Evolutionary conservation across 768 basidiomycete genomes (phyloP), one percentile per base, ranked within the genome.

Genomic region (Amanita rubescens): DNA sequence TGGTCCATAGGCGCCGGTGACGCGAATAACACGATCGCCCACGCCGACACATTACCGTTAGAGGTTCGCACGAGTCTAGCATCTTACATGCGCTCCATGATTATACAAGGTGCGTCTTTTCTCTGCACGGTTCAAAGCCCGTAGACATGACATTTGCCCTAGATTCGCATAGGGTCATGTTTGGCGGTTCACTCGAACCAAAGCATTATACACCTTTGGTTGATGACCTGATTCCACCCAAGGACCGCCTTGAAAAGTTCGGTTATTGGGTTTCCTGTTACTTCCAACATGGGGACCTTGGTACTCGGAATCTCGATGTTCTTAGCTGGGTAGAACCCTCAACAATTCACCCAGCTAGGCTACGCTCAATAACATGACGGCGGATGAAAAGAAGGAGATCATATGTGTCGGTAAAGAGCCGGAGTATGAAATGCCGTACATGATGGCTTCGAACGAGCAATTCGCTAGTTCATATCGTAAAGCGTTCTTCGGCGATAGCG

Each of bases 321-420:
- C 35, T 50, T 24, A 38, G 35, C 9, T 30, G n/a, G 14, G 15
- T 17, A 3, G 25, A 38, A 5, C 24, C 37, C 22, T 44, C 51
- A 15, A 34, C 51, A 5, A 15, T 19, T 34, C 51, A 41, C 15
- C 42, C 44, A 3, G 32, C 10, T n/a, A 33, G 41, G 1, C 4
- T n/a, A 33, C 51, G 1, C 4, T 53, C 11, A 44, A 34, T 27
- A 53, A 53, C 17, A 53, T 53, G 44, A 27, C 51, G 17, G 9
- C 4, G 14, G 30, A 33, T 2, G 51, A 53, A 22, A 41, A 53
- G 41, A 30, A 24, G 11, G 30, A 53, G 42, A 37, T 35, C 19
- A 44, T 53, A n/a, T 44, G 24, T 24, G 5, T 10, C 3, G 49
- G 49, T 8, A 30, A 30, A 30, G 37, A 50, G 15, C 4, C 24